These are phyloP conservation scores for Solanum paucissectum DNA, from an alignment of 257 asterid species.

Conservation along the genomic window DNA sequence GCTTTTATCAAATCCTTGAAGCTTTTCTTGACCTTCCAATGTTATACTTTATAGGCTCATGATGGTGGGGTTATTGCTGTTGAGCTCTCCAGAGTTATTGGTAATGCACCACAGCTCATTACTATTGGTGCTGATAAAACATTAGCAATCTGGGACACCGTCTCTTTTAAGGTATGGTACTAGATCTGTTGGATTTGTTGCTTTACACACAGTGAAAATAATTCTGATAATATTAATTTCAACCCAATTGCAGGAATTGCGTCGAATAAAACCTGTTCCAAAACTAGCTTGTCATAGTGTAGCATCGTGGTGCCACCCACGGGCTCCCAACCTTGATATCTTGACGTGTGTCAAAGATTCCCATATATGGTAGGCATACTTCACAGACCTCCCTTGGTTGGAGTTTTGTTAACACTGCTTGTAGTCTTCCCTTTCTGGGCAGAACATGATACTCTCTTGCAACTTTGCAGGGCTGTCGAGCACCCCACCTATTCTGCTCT, in stretches of 20 bases:
- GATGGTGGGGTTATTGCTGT: slow-evolving; percentile 95
- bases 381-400: not conserved
- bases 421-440: slow-evolving; percentile 1
- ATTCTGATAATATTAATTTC: not conserved
- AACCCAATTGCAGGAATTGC: slow-evolving; percentile 56
- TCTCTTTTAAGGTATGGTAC: slow-evolving; percentile 70
- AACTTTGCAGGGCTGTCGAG: slow-evolving; percentile 89
- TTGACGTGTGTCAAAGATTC: slow-evolving; percentile 97
- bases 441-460: slow-evolving; percentile 13
- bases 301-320: slow-evolving; percentile 99
- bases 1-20: not conserved
- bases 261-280: slow-evolving; percentile 91
- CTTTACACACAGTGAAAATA: not conserved
- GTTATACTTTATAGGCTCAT: slow-evolving; percentile 62
- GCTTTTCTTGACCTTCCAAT: not conserved
- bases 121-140: slow-evolving; percentile 97
- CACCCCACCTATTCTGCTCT: slow-evolving; percentile 98
- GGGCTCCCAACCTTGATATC: slow-evolving; percentile 98
- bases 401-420: slow-evolving; percentile 3
- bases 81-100: slow-evolving; percentile 89
- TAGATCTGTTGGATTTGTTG: not conserved
- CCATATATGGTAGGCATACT: slow-evolving; percentile 68
- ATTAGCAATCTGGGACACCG: slow-evolving; percentile 96
- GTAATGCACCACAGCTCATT: slow-evolving; percentile 93
- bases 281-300: slow-evolving; percentile 97